Percentiles rank a stretch among this genome's conserved stretches.
phyloP scores from a whole-genome alignment of 2,329 filamentous ascomycete genomes.

The Sphaerulina musiva region DNA sequence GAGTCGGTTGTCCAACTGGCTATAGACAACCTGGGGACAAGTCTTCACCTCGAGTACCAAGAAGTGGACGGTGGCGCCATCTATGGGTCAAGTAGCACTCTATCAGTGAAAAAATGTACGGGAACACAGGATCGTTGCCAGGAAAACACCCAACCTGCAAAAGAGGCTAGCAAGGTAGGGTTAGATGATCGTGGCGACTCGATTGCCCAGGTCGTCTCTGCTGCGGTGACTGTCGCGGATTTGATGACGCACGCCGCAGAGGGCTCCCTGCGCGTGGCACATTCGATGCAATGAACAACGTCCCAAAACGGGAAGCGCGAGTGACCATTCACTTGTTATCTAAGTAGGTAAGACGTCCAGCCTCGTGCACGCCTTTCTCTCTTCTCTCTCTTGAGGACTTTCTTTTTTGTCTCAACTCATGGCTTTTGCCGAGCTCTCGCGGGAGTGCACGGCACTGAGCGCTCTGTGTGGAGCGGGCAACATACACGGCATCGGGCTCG shows the following conservation, averaged over 20 bases:
- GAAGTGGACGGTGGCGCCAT: slow-evolving; percentile 21
- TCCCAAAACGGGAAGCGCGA: too few species aligned
- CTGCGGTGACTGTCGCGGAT: slow-evolving; percentile 2
- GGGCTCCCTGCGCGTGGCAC: background rate
- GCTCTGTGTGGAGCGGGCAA: too few species aligned
- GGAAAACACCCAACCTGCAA: background rate
- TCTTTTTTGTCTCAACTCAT: too few species aligned
- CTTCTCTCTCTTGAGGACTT: too few species aligned
- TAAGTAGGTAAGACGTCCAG: too few species aligned
- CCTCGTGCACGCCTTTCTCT: too few species aligned
- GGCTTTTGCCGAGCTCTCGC: too few species aligned
- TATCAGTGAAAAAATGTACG: slow-evolving; percentile 6
- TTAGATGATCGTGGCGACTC: background rate
- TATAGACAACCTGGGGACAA: background rate
- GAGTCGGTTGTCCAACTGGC: background rate
- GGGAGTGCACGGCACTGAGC: too few species aligned
- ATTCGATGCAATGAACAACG: background rate
- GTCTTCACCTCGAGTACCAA: slow-evolving; percentile 11
- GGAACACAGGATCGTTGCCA: background rate
- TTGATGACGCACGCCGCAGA: background rate
- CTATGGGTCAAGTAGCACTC: slow-evolving; percentile 11
- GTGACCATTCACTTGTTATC: too few species aligned
- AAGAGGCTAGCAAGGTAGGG: background rate
- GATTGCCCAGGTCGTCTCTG: background rate
- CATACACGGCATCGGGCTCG: too few species aligned